Conservation (phyloP, 352 stramenopile genomes). For the Phytophthora nicotianae region DNA sequence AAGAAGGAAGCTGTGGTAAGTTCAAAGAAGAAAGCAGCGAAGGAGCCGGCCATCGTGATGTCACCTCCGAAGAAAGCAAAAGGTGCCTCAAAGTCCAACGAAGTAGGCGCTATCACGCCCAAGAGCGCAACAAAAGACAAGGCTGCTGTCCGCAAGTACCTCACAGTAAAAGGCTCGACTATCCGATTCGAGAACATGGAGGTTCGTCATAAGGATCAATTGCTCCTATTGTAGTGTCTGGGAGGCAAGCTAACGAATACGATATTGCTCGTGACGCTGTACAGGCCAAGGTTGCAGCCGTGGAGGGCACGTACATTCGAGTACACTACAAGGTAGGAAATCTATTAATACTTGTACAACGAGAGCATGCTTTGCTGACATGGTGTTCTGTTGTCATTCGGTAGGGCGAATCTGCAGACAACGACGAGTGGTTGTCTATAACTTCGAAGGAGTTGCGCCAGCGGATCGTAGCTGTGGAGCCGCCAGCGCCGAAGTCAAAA, state of each 20-base stretch:
- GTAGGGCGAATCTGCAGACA: constrained; percentile 66
- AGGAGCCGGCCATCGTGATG: constrained; percentile 18
- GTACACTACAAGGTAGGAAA: constrained; percentile 76
- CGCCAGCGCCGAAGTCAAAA: constrained; percentile 33
- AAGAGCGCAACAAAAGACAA: constrained; percentile 36
- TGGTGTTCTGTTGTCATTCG: neutral
- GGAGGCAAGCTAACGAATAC: constrained; percentile 3
- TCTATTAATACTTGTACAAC: neutral
- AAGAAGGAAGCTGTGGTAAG: constrained; percentile 26
- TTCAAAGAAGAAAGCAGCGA: constrained; percentile 26
- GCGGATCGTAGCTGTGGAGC: constrained; percentile 50
- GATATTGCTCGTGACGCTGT: neutral
- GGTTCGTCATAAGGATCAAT: constrained; percentile 30
- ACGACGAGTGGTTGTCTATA: constrained; percentile 75
- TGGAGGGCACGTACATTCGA: constrained; percentile 78
- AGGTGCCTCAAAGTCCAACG: constrained; percentile 16
- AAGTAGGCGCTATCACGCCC: constrained; percentile 19
- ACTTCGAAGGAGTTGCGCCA: constrained; percentile 50
- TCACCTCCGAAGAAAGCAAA: constrained; percentile 34
- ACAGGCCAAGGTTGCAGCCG: constrained; percentile 66
- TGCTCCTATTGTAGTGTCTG: neutral
- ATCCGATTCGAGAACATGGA: constrained; percentile 71
- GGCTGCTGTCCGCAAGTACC: constrained; percentile 41
- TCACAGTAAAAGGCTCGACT: constrained; percentile 66
- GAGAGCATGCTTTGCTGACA: neutral